Evolutionary conservation across 305 asterid species (phyloP).

Genomic region (Lippia alba): DNA sequence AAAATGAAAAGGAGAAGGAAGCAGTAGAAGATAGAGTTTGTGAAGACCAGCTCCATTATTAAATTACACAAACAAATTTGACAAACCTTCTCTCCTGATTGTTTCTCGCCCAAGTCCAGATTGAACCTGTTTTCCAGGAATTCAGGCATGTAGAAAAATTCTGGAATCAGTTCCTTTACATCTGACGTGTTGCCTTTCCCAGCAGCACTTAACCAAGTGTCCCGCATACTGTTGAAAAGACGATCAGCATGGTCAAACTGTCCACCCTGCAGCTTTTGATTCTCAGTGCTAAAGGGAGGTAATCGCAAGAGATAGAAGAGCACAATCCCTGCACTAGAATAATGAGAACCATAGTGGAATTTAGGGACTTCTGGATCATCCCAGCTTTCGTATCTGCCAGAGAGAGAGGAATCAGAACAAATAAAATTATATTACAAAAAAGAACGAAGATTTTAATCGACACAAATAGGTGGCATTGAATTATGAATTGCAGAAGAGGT

Average conservation of each 20-base stretch:
- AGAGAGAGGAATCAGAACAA: constrained; percentile 30
- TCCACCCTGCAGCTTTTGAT: constrained; percentile 98
- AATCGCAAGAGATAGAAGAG: constrained; percentile 96
- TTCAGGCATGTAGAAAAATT: constrained; percentile 97
- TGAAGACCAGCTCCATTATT: constrained; percentile 10
- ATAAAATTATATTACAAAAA: constrained; percentile 16
- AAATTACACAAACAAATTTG: constrained; percentile 25
- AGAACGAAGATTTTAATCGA: constrained; percentile 13
- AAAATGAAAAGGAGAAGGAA: constrained; percentile 17
- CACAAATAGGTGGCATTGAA: constrained; percentile 17
- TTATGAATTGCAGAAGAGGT: constrained; percentile 28
- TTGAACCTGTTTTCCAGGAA: constrained; percentile 86
- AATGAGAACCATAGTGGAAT: constrained; percentile 99
- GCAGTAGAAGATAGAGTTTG: neutral
- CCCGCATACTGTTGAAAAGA: constrained; percentile 88
- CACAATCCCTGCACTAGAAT: constrained; percentile 99
- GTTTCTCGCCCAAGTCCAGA: constrained; percentile 99
- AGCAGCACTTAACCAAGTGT: constrained; percentile 98
- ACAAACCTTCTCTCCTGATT: constrained; percentile 98
- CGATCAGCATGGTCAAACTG: constrained; percentile 99
- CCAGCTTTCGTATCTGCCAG: constrained; percentile 93
- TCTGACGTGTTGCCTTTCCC: constrained; percentile 99
- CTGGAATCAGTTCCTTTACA: constrained; percentile 98
- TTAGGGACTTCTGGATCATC: constrained; percentile 99
- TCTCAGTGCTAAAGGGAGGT: constrained; percentile 94